phyloP scores from a whole-genome alignment of 768 basidiomycete genomes.

The Rhizopogon sp. region DNA sequence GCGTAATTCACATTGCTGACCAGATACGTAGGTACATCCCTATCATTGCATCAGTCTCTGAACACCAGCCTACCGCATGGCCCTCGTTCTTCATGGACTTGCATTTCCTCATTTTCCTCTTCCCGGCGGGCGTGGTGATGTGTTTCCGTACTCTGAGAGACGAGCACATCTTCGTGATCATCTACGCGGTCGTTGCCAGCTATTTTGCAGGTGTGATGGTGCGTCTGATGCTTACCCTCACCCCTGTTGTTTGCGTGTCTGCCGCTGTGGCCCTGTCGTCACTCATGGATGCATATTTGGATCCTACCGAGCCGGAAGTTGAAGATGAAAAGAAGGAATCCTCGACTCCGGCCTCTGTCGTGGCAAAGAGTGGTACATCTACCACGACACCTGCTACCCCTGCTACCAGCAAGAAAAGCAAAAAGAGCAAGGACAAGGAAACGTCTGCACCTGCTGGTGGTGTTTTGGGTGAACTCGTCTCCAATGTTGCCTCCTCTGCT shows the following conservation, averaged over 20 bases:
- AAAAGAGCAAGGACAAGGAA: conserved; percentile 57
- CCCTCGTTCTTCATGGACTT: conserved; percentile 99
- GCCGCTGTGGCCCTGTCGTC: conserved; percentile 88
- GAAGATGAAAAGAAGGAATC: conserved; percentile 6
- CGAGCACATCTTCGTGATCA: conserved; percentile 97
- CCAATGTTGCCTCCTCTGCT: conserved; percentile 31
- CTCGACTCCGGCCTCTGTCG: conserved; percentile 6
- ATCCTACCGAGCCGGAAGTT: conserved; percentile 65
- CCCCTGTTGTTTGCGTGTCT: conserved; percentile 92
- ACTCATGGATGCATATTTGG: conserved; percentile 85
- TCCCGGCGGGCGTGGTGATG: conserved; percentile 92
- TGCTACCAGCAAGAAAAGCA: conserved; percentile 33
- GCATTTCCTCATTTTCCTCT: conserved; percentile 94
- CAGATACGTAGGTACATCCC: conserved; percentile 68
- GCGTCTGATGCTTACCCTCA: conserved; percentile 94
- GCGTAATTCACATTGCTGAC: conserved; percentile 4
- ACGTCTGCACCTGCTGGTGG: conserved; percentile 31
- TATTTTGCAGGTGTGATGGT: conserved; percentile 99
- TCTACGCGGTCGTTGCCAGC: conserved; percentile 92
- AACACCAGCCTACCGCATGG: conserved; percentile 99
- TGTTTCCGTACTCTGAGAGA: conserved; percentile 95
- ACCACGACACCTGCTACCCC: conserved; percentile 21
- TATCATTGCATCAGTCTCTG: conserved; percentile 98
- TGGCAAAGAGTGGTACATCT: conserved; percentile 18
- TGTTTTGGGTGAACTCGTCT: conserved; percentile 36